These are phyloP conservation scores for Backusella circina DNA, from an alignment of 192 early-diverging fungal genomes.

Conservation along the genomic window DNA sequence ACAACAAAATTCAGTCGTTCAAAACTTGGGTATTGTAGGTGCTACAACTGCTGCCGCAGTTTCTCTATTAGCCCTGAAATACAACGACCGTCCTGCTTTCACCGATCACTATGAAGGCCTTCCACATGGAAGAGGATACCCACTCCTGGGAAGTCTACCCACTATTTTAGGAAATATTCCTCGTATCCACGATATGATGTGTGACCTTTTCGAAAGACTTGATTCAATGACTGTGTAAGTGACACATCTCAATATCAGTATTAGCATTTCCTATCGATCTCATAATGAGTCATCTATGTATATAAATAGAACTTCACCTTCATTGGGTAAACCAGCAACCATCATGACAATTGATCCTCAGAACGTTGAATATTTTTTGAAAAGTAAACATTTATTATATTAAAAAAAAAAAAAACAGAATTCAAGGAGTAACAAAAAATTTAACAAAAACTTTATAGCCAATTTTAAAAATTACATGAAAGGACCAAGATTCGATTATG, in stretches of 20 bases:
- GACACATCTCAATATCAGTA: neutral
- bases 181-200: conserved; percentile 7
- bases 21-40: neutral
- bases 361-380: conserved; percentile 36
- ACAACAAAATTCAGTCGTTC: neutral
- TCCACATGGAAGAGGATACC: conserved; percentile 6
- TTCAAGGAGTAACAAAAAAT: neutral
- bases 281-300: neutral
- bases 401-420: neutral
- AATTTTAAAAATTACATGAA: conserved; percentile 39
- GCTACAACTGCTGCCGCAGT: neutral
- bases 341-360: conserved; percentile 30
- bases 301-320: conserved; percentile 16
- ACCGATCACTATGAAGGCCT: conserved; percentile 10
- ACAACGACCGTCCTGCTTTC: conserved; percentile 27
- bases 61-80: conserved; percentile 11
- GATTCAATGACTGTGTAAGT: conserved; percentile 15
- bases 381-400: conserved; percentile 13
- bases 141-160: conserved; percentile 20
- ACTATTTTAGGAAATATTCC: neutral
- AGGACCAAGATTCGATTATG: conserved; percentile 38
- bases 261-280: neutral
- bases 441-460: conserved; percentile 2
- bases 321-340: conserved; percentile 12
- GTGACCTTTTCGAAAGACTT: conserved; percentile 3